Base-by-base conservation (phyloP, 176 grass and related monocot species). In the Carex kokanica region DNA sequence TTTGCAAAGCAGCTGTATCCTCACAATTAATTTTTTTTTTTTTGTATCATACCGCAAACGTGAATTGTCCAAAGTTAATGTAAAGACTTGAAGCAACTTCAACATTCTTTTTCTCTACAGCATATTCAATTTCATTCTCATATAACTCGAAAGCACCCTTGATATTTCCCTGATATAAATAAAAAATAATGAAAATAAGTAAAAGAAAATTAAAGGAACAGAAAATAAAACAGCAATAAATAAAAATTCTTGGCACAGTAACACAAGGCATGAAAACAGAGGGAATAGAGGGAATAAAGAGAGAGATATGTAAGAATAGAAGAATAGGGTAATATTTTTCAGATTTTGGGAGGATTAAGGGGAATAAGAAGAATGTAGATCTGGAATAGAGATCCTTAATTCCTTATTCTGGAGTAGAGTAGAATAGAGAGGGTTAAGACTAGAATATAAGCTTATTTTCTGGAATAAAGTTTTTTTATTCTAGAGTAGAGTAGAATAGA, bases 61-160 rank as follows among this genome's bases (percentile, higher is more conserved):
- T 90, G 58, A 98, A 94, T 78, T 83, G 90, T 71, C 90, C 95
- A 86, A 94, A 94, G 87, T 90, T 91, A 40, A 54, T 51, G 81
- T 94, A 98, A 41, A 98, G 81, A 59, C 73, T 86, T 68, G 86
- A 65, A 90, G 94, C 74, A 78, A 98, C 83, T 79, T 91, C 70
- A 34, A 91, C 41, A 52, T 90, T 86, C 68, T 88, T 78, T 45
- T 87, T 91, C 84, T 91, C 87, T 81, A 91, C 40, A 74, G 95
- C 90, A 73, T 83, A 71, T 67, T 93, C 86, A 92, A 98, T 94
- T 85, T 90, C 92, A 79, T 75, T 90, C 85, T 98, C 92, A 86
- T 98, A 98, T 91, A 93, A 89, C 71, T 88, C 69, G 83, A 66
- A 88, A 91, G 90, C 92, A 60, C 81, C 87, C 89, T 92, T 81